Conservation (phyloP, 345 rosid species). For the Acer saccharum region DNA sequence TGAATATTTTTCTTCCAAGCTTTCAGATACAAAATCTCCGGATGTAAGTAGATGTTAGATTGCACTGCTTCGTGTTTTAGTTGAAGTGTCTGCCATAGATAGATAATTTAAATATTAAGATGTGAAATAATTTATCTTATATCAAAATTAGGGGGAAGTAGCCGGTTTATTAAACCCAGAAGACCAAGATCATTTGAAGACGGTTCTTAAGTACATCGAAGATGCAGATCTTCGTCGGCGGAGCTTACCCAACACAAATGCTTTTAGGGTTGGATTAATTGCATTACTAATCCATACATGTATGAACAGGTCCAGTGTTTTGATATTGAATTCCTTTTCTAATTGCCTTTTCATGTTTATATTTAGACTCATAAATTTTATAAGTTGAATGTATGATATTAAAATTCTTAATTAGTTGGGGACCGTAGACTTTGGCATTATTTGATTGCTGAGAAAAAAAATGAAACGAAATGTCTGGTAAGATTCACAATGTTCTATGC, state of each 20-base stretch:
- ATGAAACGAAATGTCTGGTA: neutral
- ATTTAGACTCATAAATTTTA: neutral
- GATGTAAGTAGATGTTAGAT: slow-evolving; percentile 43
- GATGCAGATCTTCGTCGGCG: slow-evolving; percentile 76
- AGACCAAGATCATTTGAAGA: slow-evolving; percentile 48
- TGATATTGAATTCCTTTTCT: neutral
- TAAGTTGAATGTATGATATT: slow-evolving; percentile 8
- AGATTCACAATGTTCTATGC: neutral
- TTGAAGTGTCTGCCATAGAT: neutral
- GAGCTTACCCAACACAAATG: slow-evolving; percentile 61
- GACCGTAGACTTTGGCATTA: neutral
- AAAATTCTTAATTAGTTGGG: neutral
- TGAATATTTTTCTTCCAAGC: slow-evolving; percentile 56
- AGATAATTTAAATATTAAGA: neutral
- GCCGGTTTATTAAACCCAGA: slow-evolving; percentile 40
- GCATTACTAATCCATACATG: slow-evolving; percentile 71
- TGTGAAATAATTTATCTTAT: slow-evolving; percentile 14
- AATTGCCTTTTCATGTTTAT: neutral
- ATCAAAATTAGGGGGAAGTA: slow-evolving; percentile 32
- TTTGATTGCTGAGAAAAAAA: neutral
- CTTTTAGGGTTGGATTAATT: slow-evolving; percentile 65
- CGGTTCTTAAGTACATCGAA: slow-evolving; percentile 67
- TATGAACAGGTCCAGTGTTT: slow-evolving; percentile 55
- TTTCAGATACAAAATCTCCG: slow-evolving; percentile 31
- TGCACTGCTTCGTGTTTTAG: neutral